A percentile compares a stretch with the other conserved stretches of the same genome.
Evolutionary conservation across 352 stramenopile genomes (phyloP).

Genomic region (Pythium volutum): DNA sequence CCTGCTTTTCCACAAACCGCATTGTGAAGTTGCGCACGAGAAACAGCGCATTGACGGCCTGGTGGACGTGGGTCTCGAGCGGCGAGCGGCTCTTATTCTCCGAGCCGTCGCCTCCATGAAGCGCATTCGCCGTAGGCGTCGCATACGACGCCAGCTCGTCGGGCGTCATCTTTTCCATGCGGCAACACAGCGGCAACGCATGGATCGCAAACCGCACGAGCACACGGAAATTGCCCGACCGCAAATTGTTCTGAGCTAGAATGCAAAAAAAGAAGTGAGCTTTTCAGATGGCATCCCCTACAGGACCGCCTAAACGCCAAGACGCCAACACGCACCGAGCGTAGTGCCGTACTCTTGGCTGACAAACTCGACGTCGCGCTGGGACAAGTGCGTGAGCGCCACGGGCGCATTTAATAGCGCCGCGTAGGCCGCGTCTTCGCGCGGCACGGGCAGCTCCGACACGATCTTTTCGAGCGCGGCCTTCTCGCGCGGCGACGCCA

Average conservation of each 20-base stretch:
- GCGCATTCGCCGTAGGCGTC: slow-evolving; percentile 11
- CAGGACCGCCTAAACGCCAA: background rate
- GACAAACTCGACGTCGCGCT: slow-evolving; percentile 53
- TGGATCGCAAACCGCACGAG: slow-evolving; percentile 62
- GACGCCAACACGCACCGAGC: slow-evolving; percentile 36
- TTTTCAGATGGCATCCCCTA: too few relatives aligned
- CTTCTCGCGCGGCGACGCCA: slow-evolving; percentile 49
- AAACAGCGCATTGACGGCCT: slow-evolving; percentile 70
- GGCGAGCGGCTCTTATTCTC: slow-evolving; percentile 34
- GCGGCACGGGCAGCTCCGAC: slow-evolving; percentile 39
- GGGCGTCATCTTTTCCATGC: slow-evolving; percentile 51
- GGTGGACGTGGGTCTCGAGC: slow-evolving; percentile 42
- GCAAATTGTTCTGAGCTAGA: slow-evolving; percentile 61
- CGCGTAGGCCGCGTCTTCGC: slow-evolving; percentile 54
- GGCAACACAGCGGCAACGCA: slow-evolving; percentile 48
- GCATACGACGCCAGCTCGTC: slow-evolving; percentile 44
- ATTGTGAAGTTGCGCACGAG: slow-evolving; percentile 72
- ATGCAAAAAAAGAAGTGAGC: background rate
- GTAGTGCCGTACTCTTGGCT: slow-evolving; percentile 60
- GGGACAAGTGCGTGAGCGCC: slow-evolving; percentile 51
- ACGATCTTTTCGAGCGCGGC: slow-evolving; percentile 74
- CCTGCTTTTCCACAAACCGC: slow-evolving; percentile 67
- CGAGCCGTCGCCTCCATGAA: slow-evolving; percentile 1
- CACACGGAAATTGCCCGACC: slow-evolving; percentile 75
- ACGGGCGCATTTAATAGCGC: slow-evolving; percentile 38